Evolutionary conservation across 441 rosid genomes (phyloP).

Genomic region (Sinapis alba): DNA sequence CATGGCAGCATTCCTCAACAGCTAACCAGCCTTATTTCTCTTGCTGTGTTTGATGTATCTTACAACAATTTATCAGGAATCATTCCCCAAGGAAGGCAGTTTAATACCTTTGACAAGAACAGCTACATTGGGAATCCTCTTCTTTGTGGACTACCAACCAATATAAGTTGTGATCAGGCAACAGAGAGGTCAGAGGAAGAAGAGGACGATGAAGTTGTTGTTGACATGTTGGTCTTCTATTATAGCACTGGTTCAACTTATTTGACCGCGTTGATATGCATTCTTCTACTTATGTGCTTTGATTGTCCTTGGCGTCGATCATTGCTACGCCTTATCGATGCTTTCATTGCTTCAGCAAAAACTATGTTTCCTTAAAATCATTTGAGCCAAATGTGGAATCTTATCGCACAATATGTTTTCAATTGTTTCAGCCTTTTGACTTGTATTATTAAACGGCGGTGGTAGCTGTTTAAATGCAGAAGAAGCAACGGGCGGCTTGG

Average conservation of each 20-base stretch:
- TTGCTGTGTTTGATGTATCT: background rate
- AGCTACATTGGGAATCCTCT: background rate
- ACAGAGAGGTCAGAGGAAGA: background rate
- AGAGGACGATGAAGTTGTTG: background rate
- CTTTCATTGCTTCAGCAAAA: background rate
- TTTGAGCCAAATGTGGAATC: background rate
- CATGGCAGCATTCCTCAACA: background rate
- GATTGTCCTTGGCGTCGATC: constrained; percentile 7
- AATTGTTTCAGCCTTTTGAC: background rate
- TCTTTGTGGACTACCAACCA: background rate
- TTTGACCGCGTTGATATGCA: background rate
- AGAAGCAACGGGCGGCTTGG: too few species aligned
- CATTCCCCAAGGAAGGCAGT: constrained; percentile 1
- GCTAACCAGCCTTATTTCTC: background rate
- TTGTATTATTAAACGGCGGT: too few species aligned
- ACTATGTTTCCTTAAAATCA: background rate
- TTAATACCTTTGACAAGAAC: background rate
- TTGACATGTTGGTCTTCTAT: constrained; percentile 9
- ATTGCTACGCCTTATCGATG: background rate
- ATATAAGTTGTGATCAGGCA: background rate
- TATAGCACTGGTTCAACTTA: background rate
- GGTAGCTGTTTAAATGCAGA: too few species aligned
- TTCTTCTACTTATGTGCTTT: background rate
- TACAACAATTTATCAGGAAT: constrained; percentile 6
- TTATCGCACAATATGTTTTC: background rate